Percentiles rank a stretch among this genome's conserved stretches.
These are phyloP conservation scores for Collariella sp. DNA, from an alignment of 495 filamentous ascomycete species.

Conservation along the genomic window DNA sequence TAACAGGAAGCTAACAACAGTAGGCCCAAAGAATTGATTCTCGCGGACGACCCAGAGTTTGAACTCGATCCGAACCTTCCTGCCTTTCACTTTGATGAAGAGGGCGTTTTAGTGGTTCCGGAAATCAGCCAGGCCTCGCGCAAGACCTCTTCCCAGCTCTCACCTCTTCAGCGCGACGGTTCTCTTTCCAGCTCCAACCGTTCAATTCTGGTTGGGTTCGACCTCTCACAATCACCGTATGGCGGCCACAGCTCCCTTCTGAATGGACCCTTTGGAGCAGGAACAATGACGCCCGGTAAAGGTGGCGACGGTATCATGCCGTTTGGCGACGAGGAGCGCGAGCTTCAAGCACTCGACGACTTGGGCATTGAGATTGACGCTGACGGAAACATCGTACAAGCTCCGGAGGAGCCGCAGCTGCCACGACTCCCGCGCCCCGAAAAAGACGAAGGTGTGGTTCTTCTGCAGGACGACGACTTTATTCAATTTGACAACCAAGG, in stretches of 20 bases:
- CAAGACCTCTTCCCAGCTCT: conserved; percentile 42
- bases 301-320: conserved; percentile 15
- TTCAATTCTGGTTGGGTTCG: conserved; percentile 16
- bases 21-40: conserved; percentile 70
- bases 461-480: conserved; percentile 1
- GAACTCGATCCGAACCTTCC: conserved; percentile 32
- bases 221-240: conserved; percentile 17
- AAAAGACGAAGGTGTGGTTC: neutral
- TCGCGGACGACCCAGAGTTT: conserved; percentile 83
- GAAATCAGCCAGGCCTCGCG: conserved; percentile 29
- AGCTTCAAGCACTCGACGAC: conserved; percentile 22
- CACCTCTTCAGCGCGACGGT: conserved; percentile 20
- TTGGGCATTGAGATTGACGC: conserved; percentile 38
- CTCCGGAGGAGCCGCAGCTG: conserved; percentile 30
- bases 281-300: conserved; percentile 17
- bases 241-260: conserved; percentile 1
- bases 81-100: conserved; percentile 44
- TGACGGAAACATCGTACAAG: conserved; percentile 29
- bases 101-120: conserved; percentile 30
- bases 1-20: conserved; percentile 1
- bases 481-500: conserved; percentile 12
- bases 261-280: conserved; percentile 6
- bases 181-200: conserved; percentile 12
- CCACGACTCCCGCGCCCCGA: conserved; percentile 23
- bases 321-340: conserved; percentile 22